Evolutionary conservation across 2,329 filamentous ascomycete genomes (phyloP), one percentile per base, ranked within the genome.

Genomic region (Xylariaceae sp.): DNA sequence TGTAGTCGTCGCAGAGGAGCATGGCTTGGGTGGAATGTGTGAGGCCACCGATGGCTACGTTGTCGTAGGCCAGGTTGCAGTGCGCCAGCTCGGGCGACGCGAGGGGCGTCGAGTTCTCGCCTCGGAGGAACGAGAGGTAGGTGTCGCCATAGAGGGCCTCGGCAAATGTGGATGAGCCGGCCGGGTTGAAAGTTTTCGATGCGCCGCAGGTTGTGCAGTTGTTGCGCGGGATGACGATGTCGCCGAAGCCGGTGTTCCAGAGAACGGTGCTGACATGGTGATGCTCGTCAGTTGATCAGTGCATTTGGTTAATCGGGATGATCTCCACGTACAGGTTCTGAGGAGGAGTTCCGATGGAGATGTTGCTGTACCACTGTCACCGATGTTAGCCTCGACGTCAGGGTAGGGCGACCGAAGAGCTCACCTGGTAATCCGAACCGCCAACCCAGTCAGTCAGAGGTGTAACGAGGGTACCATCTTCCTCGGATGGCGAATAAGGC

Each of bases 171-270:
- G 56, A 64, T 1, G 74, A 74, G 10, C 62, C 53, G 53, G 51
- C 53, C 1, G 69, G 64, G 39, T 73, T 62, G 58, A 73, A 74
- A 3, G 68, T 63, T 0, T 49, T 51, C 1, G 23, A 35, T 13
- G 58, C 59, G 34, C 64, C 60, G 51, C 71, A 73, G 2, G 61
- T 67, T 2, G 67, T 69, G 63, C 72, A 74, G 55, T 67, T 69
- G 30, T 60, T 67, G 4, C 62, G 59, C 8, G 69, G 68, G 13
- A 74, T 62, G 7, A 51, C 17, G 15, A 74, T 64, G 23, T 69
- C 61, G 1, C 57, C 62, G 1, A 69, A 72, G 30, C 68, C 71
- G 0, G 71, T 74, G 59, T 74, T 71, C 47, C 72, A 69, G 49
- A 72, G 63, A 37, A 74, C 70, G 15, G 68, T 70, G 59, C 71